Conservation (phyloP, 169 alveolate species). For the Theileria orientalis region DNA sequence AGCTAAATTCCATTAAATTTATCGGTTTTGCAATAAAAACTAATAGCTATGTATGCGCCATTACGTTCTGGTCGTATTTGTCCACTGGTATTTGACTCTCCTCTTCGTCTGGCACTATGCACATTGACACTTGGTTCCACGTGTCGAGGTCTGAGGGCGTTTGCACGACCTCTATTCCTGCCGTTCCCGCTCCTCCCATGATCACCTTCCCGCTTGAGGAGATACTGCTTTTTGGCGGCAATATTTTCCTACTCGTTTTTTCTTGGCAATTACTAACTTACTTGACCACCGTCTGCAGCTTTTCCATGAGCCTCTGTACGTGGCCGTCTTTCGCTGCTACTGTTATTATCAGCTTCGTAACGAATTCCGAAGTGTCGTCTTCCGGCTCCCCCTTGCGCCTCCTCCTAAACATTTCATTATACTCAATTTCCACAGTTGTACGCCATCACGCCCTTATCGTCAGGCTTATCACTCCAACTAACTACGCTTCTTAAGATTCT, state of each 20-base stretch:
- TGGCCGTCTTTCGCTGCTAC: constrained; percentile 60
- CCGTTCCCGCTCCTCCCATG: constrained; percentile 78
- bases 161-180: constrained; percentile 76
- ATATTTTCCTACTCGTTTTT: constrained; percentile 13
- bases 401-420: not conserved
- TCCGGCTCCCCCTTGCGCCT: not conserved
- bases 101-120: constrained; percentile 72
- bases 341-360: constrained; percentile 34
- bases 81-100: constrained; percentile 64
- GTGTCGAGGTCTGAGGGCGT: constrained; percentile 69
- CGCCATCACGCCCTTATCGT: too few species aligned
- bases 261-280: not conserved
- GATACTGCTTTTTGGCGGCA: constrained; percentile 73
- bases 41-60: not conserved
- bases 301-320: constrained; percentile 32
- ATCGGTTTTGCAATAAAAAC: not conserved
- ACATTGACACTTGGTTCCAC: constrained; percentile 74
- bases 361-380: constrained; percentile 38
- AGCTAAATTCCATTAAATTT: constrained; percentile 27
- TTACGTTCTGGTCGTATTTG: constrained; percentile 45
- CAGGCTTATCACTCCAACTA: too few species aligned
- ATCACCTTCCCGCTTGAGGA: constrained; percentile 70
- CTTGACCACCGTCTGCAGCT: constrained; percentile 35
- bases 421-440: too few species aligned
- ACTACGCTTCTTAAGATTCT: too few species aligned